Conservation (phyloP, 2,329 filamentous ascomycete species). For the Ceratocystis destructans region DNA sequence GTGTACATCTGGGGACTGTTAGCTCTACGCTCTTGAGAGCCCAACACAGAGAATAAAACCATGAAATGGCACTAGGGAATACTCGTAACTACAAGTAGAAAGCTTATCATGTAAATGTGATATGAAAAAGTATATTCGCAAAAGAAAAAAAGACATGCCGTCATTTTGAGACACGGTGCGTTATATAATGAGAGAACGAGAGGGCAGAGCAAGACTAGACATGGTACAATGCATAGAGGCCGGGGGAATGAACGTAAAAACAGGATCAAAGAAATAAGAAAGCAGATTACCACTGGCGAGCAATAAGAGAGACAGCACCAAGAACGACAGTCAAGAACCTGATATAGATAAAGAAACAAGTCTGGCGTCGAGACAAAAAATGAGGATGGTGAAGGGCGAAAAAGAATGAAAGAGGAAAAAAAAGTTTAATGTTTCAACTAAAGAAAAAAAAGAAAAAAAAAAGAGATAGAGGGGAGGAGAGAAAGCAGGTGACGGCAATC, state of each 20-base stretch:
- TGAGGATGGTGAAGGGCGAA: constrained; percentile 10
- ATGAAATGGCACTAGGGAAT: neutral
- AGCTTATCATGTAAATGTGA: neutral
- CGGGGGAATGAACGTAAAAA: constrained; percentile 6
- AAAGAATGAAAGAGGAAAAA: constrained; percentile 16
- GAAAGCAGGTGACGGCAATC: constrained; percentile 2
- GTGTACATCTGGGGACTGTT: constrained; percentile 14
- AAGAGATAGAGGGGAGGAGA: constrained; percentile 4
- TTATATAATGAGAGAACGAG: neutral
- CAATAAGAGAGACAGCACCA: constrained; percentile 3
- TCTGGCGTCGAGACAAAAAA: neutral
- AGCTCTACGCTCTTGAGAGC: neutral
- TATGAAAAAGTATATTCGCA: constrained; percentile 2
- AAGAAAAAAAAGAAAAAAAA: constrained; percentile 15
- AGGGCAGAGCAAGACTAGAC: neutral
- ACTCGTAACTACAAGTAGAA: neutral
- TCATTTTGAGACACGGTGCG: constrained; percentile 7
- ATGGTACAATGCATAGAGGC: neutral
- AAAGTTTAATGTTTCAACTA: constrained; percentile 7
- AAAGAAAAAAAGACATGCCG: neutral
- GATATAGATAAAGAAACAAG: too few species aligned
- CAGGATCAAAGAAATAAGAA: neutral
- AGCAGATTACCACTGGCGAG: too few species aligned
- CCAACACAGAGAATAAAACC: neutral
- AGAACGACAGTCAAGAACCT: neutral